Percentiles rank a stretch among this genome's conserved stretches.
phyloP scores from a whole-genome alignment of 352 stramenopile species.

The Saprolegnia diclina region DNA sequence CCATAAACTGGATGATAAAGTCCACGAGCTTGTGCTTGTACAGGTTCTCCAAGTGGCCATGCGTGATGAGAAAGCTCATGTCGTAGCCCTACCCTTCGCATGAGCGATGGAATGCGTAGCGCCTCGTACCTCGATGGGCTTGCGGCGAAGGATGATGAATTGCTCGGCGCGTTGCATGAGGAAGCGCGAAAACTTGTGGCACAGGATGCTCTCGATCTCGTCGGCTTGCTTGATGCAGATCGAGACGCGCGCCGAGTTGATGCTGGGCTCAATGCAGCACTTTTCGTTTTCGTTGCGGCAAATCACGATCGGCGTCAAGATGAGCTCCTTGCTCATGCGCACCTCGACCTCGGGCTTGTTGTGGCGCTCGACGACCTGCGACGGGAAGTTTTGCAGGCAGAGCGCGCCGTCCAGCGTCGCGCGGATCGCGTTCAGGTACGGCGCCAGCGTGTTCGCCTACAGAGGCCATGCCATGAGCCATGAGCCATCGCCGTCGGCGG shows the following conservation, averaged over 20 bases:
- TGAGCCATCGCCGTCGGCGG: background rate
- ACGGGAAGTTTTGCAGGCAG: conserved; percentile 95
- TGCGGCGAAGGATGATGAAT: conserved; percentile 93
- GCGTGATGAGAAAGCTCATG: conserved; percentile 94
- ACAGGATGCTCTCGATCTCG: conserved; percentile 91
- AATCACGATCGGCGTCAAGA: conserved; percentile 93
- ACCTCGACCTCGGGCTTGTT: conserved; percentile 96
- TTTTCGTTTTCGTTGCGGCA: conserved; percentile 90
- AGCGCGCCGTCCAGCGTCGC: conserved; percentile 88
- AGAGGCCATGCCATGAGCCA: background rate
- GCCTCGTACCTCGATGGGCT: conserved; percentile 59
- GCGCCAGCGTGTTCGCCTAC: conserved; percentile 81
- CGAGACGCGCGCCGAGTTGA: conserved; percentile 94
- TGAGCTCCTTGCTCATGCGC: conserved; percentile 86
- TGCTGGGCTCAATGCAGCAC: conserved; percentile 91
- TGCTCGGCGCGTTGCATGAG: conserved; percentile 95
- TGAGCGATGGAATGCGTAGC: background rate
- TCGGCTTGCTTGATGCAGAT: conserved; percentile 96
- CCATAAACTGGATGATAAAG: conserved; percentile 98
- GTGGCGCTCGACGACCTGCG: conserved; percentile 92
- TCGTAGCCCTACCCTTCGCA: conserved; percentile 77
- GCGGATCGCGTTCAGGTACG: conserved; percentile 91
- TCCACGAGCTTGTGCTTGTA: conserved; percentile 97
- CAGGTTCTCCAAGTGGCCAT: conserved; percentile 92
- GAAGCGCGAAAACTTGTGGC: conserved; percentile 94